Evolutionary conservation across 2,329 filamentous ascomycete species (phyloP).

Genomic region (Aspergillus ustus): DNA sequence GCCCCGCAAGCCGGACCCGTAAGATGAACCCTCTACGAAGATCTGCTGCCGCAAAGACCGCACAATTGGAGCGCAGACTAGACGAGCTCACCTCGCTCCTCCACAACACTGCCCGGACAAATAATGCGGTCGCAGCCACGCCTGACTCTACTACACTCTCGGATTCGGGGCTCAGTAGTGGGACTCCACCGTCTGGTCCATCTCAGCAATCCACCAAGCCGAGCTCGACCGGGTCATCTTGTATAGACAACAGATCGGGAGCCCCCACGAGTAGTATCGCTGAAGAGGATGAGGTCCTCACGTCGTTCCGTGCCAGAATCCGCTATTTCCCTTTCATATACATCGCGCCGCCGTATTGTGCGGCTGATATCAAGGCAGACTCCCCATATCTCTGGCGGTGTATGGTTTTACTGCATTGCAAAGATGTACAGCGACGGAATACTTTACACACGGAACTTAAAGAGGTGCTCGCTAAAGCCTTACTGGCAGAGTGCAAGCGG

Average conservation of each 20-base stretch:
- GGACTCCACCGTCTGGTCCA: neutral
- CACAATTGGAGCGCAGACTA: constrained; percentile 25
- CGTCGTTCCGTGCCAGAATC: constrained; percentile 9
- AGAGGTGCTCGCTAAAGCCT: constrained; percentile 2
- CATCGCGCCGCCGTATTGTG: constrained; percentile 2
- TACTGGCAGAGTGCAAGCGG: constrained; percentile 17
- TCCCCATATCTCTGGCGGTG: constrained; percentile 20
- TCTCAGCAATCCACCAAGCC: neutral
- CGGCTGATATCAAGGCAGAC: neutral
- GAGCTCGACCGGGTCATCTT: neutral
- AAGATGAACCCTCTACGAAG: constrained; percentile 6
- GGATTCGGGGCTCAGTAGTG: neutral
- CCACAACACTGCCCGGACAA: neutral
- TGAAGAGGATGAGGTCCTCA: constrained; percentile 7
- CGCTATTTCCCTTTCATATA: constrained; percentile 16
- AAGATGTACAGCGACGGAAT: neutral
- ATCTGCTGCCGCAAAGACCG: constrained; percentile 15
- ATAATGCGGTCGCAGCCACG: neutral
- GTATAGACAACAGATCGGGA: neutral
- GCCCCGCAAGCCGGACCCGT: constrained; percentile 39
- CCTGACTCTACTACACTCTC: neutral
- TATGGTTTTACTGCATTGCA: constrained; percentile 13
- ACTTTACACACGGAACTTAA: constrained; percentile 6
- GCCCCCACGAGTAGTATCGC: neutral
- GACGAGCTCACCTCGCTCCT: constrained; percentile 28